A percentile compares a stretch with the other conserved stretches of the same genome.
Conservation (phyloP, 169 alveolate species). For the Fabrea salina region DNA sequence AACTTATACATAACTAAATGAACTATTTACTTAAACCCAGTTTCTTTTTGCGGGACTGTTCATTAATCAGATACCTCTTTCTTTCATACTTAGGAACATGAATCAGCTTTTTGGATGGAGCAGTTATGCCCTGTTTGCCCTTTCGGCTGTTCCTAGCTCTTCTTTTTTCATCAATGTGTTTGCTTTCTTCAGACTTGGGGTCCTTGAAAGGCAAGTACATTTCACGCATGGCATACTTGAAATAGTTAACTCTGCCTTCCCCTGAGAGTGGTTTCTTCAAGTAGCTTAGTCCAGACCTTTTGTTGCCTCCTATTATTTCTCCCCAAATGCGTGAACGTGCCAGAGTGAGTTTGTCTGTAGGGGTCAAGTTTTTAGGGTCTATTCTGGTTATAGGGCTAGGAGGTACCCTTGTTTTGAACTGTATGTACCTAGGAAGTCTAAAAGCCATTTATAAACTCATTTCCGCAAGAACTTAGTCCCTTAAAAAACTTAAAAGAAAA, state of each 20-base stretch:
- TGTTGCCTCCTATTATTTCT: constrained; percentile 18
- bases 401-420: constrained; percentile 13
- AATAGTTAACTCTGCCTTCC: background rate
- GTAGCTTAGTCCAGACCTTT: background rate
- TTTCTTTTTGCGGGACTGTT: background rate
- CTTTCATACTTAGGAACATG: constrained; percentile 13
- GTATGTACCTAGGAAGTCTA: background rate
- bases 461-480: too few relatives aligned
- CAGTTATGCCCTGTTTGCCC: background rate
- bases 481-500: too few relatives aligned
- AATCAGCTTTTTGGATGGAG: background rate
- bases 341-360: constrained; percentile 33
- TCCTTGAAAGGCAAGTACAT: background rate
- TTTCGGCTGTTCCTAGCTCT: background rate
- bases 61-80: constrained; percentile 11
- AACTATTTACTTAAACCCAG: background rate
- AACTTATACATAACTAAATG: too few relatives aligned
- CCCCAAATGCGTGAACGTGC: constrained; percentile 41
- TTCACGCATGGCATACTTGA: background rate
- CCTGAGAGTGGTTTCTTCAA: background rate
- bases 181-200: background rate
- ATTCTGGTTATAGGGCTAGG: background rate
- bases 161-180: background rate
- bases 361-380: constrained; percentile 34
- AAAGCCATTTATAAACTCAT: too few relatives aligned